A percentile compares a stretch with the other conserved stretches of the same genome.
Conservation (phyloP, 2,329 filamentous ascomycete species). For the Furcasterigmium furcatum region DNA sequence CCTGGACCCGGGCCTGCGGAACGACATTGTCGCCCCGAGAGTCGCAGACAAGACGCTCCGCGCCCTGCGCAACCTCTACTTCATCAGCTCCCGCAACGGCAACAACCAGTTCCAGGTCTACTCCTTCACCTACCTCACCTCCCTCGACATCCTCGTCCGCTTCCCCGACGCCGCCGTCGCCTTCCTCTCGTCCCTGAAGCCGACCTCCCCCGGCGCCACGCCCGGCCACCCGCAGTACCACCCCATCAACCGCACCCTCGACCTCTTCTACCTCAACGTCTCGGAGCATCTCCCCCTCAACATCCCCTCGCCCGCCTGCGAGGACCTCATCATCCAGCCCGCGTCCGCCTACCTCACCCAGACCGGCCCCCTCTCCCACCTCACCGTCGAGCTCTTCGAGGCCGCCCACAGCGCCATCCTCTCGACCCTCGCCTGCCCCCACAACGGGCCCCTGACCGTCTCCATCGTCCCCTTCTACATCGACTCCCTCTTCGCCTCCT, state of each 20-base stretch:
- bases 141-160: slow-evolving; percentile 77
- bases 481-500: slow-evolving; percentile 74
- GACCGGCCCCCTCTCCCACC: slow-evolving; percentile 36
- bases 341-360: slow-evolving; percentile 69
- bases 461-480: slow-evolving; percentile 80
- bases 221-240: slow-evolving; percentile 51
- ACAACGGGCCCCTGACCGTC: slow-evolving; percentile 68
- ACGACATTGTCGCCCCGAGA: slow-evolving; percentile 48
- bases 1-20: slow-evolving; percentile 44
- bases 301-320: slow-evolving; percentile 63
- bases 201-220: slow-evolving; percentile 45
- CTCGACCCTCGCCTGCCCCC: slow-evolving; percentile 75
- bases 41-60: slow-evolving; percentile 71
- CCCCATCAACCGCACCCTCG: slow-evolving; percentile 61
- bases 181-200: slow-evolving; percentile 63
- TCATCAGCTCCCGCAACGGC: slow-evolving; percentile 73
- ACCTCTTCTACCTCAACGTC: slow-evolving; percentile 84
- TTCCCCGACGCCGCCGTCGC: slow-evolving; percentile 62
- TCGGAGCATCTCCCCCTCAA: slow-evolving; percentile 78
- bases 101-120: slow-evolving; percentile 78
- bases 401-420: slow-evolving; percentile 81
- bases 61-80: slow-evolving; percentile 74
- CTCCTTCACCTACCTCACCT: slow-evolving; percentile 76
- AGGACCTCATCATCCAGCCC: slow-evolving; percentile 70
- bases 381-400: slow-evolving; percentile 68